A percentile compares a stretch with the other conserved stretches of the same genome.
Evolutionary conservation across 768 basidiomycete genomes (phyloP).

Genomic region (Leccinum uliginosum): DNA sequence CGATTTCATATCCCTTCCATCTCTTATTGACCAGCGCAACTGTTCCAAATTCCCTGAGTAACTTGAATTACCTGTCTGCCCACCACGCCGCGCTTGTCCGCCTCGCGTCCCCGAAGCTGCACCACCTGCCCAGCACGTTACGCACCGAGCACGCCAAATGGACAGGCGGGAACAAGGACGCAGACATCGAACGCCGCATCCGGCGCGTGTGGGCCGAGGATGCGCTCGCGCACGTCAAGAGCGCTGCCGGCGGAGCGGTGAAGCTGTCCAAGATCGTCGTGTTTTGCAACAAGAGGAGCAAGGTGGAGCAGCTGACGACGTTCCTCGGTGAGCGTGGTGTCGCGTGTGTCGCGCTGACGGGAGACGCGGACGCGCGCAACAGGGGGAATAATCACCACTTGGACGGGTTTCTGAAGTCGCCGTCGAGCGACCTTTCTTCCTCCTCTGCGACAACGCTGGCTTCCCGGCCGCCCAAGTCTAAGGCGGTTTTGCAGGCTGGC

Average conservation of each 20-base stretch:
- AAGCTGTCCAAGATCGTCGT: constrained; percentile 67
- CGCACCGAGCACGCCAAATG: constrained; percentile 69
- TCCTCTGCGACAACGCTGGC: neutral
- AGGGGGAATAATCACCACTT: constrained; percentile 74
- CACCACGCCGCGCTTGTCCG: constrained; percentile 62
- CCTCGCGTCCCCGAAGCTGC: constrained; percentile 77
- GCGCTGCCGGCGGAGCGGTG: constrained; percentile 17
- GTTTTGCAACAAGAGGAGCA: constrained; percentile 76
- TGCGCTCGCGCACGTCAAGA: constrained; percentile 32
- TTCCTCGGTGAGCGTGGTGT: constrained; percentile 61
- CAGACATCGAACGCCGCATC: constrained; percentile 74
- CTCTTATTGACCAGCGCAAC: constrained; percentile 83
- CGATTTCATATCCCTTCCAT: constrained; percentile 65
- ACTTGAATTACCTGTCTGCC: constrained; percentile 57
- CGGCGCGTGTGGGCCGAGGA: constrained; percentile 74
- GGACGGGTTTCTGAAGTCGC: constrained; percentile 59
- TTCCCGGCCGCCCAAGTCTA: neutral
- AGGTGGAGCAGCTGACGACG: constrained; percentile 56
- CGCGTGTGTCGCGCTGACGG: constrained; percentile 61
- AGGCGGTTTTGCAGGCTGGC: constrained; percentile 4
- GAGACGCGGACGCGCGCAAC: constrained; percentile 51
- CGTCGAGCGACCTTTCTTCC: no score
- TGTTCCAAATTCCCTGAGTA: constrained; percentile 70
- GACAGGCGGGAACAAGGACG: constrained; percentile 76
- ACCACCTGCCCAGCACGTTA: constrained; percentile 69